These are phyloP conservation scores for Camelina laxa DNA, from an alignment of 345 rosid genomes.

Conservation along the genomic window DNA sequence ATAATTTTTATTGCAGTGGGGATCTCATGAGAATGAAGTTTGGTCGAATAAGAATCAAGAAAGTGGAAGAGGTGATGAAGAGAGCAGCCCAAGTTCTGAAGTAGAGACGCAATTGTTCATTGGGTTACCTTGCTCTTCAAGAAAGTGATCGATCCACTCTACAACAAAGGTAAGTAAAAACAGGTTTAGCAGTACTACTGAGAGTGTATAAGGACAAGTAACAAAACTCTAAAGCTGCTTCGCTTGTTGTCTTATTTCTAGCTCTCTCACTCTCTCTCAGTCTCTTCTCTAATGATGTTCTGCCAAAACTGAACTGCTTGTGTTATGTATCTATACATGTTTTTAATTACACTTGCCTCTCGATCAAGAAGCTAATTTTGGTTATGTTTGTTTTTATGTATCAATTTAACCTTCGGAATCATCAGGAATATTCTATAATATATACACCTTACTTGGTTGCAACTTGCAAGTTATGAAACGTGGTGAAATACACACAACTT, in stretches of 20 bases:
- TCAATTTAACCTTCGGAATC: no score
- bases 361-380: slow-evolving; percentile 12
- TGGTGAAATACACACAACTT: no score
- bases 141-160: slow-evolving; percentile 51
- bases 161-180: slow-evolving; percentile 7
- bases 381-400: not conserved
- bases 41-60: slow-evolving; percentile 39
- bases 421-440: no score
- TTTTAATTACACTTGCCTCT: slow-evolving; percentile 18
- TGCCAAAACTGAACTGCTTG: slow-evolving; percentile 23
- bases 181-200: slow-evolving; percentile 23
- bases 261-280: slow-evolving; percentile 14
- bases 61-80: slow-evolving; percentile 43
- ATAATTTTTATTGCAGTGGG: slow-evolving; percentile 48
- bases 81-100: slow-evolving; percentile 62
- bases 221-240: slow-evolving; percentile 36
- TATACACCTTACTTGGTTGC: no score
- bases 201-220: slow-evolving; percentile 36
- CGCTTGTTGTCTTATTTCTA: slow-evolving; percentile 42
- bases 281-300: slow-evolving; percentile 23
- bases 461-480: slow-evolving; percentile 3
- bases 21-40: slow-evolving; percentile 33
- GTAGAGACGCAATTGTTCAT: slow-evolving; percentile 91
- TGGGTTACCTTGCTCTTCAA: slow-evolving; percentile 63
- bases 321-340: slow-evolving; percentile 33